Evolutionary conservation across 1,284 basidiomycete genomes (phyloP).

Genomic region (Pisolithus thermaeus): DNA sequence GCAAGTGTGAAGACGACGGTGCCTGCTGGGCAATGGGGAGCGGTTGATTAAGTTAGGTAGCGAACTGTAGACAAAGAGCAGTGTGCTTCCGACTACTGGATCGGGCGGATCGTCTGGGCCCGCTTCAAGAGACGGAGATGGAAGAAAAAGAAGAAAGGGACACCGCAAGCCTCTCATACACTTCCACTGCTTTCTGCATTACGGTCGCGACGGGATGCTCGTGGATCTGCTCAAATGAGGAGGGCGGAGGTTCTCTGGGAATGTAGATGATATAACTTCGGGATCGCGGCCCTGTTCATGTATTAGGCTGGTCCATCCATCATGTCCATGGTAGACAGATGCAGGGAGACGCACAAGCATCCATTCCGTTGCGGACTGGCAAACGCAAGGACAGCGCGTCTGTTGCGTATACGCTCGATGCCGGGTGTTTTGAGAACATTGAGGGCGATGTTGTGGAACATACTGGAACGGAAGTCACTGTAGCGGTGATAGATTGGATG

Average conservation of each 20-base stretch:
- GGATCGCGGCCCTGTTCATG: slow-evolving; percentile 64
- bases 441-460: slow-evolving; percentile 42
- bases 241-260: slow-evolving; percentile 75
- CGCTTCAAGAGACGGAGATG: slow-evolving; percentile 23
- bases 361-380: slow-evolving; percentile 76
- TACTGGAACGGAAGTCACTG: too few species aligned
- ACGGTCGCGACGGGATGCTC: slow-evolving; percentile 95
- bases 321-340: too few species aligned
- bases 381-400: slow-evolving; percentile 80
- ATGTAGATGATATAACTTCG: slow-evolving; percentile 85
- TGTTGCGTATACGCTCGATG: slow-evolving; percentile 67
- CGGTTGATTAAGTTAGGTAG: not conserved
- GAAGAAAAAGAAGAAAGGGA: slow-evolving; percentile 1
- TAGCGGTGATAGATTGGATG: too few species aligned
- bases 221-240: slow-evolving; percentile 70
- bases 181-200: slow-evolving; percentile 87
- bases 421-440: slow-evolving; percentile 68
- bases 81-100: slow-evolving; percentile 81
- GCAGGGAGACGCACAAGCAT: slow-evolving; percentile 52
- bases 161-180: slow-evolving; percentile 84
- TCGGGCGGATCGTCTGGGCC: slow-evolving; percentile 85
- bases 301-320: slow-evolving; percentile 1
- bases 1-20: slow-evolving; percentile 86
- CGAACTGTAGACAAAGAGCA: slow-evolving; percentile 13
- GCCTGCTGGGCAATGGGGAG: slow-evolving; percentile 54